phyloP scores from a whole-genome alignment of 257 asterid species.

The Thymus mandschuricus region DNA sequence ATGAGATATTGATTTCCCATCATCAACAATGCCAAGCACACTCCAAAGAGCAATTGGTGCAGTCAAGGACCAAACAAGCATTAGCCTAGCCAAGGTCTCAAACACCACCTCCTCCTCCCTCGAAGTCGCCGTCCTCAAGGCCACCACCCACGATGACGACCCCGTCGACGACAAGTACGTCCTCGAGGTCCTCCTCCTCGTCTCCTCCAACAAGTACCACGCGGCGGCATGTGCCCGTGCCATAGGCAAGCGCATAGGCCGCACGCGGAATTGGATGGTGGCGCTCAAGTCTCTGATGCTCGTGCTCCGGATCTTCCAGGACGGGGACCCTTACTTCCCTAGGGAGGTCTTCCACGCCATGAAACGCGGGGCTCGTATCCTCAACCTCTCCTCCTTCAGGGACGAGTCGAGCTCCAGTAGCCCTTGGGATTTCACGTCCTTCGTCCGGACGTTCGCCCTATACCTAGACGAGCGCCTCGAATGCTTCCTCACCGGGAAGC shows the following conservation, averaged over 20 bases:
- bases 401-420: conserved; percentile 75
- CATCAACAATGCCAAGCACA: conserved; percentile 73
- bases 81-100: conserved; percentile 75
- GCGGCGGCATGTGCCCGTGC: conserved; percentile 84
- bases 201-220: conserved; percentile 66
- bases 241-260: conserved; percentile 70
- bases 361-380: conserved; percentile 79
- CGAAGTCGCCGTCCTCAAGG: conserved; percentile 77
- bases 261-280: conserved; percentile 79
- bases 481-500: conserved; percentile 75
- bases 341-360: conserved; percentile 81
- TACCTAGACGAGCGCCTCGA: conserved; percentile 86
- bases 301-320: conserved; percentile 77
- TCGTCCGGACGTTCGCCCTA: conserved; percentile 69
- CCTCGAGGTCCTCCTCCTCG: conserved; percentile 55
- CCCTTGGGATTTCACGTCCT: conserved; percentile 85
- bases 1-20: conserved; percentile 30
- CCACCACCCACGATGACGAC: conserved; percentile 74
- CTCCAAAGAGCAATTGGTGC: conserved; percentile 76
- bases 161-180: conserved; percentile 63
- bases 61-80: conserved; percentile 88
- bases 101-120: conserved; percentile 59
- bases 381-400: conserved; percentile 67
- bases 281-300: conserved; percentile 74
- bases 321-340: conserved; percentile 86